Percentiles rank a stretch among this genome's conserved stretches.
phyloP scores from a whole-genome alignment of 768 basidiomycete genomes.

The Boletus vinaceobasis region DNA sequence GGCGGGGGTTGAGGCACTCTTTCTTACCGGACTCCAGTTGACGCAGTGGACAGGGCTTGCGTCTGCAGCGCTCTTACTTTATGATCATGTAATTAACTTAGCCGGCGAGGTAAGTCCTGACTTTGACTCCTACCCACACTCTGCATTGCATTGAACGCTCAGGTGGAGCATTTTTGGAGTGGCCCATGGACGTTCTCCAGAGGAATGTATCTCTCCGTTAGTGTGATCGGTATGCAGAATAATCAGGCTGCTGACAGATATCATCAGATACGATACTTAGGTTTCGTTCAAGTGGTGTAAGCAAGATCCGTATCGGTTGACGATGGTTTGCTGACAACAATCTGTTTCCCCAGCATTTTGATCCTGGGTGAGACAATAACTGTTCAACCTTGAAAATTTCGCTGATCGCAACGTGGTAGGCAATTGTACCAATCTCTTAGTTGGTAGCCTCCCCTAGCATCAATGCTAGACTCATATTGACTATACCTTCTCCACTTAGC shows the following conservation, averaged over 20 bases:
- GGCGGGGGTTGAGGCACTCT: background rate
- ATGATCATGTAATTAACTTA: slow-evolving; percentile 11
- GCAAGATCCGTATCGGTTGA: background rate
- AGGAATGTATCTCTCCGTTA: slow-evolving; percentile 7
- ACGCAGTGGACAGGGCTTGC: background rate
- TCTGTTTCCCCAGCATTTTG: background rate
- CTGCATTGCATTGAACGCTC: background rate
- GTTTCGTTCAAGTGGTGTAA: slow-evolving; percentile 5
- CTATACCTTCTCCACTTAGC: background rate
- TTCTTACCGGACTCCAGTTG: background rate
- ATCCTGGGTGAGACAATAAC: slow-evolving; percentile 6
- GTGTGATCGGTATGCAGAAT: background rate
- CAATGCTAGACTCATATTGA: background rate
- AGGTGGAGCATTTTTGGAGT: slow-evolving; percentile 14
- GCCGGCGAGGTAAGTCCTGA: slow-evolving; percentile 1
- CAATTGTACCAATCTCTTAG: background rate
- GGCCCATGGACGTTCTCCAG: slow-evolving; percentile 10
- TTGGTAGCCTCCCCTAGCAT: background rate
- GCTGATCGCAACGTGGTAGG: background rate
- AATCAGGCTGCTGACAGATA: background rate
- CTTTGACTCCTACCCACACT: background rate
- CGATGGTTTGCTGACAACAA: background rate
- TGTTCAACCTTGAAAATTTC: background rate
- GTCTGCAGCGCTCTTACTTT: slow-evolving; percentile 6
- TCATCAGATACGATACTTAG: slow-evolving; percentile 10